Conservation (phyloP, 495 filamentous ascomycete genomes). For the Penicillium salamii region DNA sequence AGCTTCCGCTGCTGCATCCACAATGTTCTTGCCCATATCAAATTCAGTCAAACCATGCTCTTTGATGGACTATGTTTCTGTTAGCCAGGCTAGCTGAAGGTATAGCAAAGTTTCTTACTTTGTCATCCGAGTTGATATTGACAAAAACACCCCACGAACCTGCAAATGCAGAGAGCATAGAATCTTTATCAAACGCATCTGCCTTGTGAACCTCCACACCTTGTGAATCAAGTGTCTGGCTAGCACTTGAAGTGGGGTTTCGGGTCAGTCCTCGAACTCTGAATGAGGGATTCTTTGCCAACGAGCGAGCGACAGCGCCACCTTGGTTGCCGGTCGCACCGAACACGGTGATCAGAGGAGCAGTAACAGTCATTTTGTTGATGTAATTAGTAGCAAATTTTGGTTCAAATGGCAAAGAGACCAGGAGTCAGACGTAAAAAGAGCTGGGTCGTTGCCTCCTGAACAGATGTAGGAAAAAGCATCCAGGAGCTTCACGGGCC, state of each 20-base stretch:
- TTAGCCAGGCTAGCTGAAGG: too few species aligned
- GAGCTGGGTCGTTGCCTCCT: too few species aligned
- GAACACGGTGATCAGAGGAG: not conserved
- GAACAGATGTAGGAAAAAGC: too few species aligned
- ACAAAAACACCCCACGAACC: not conserved
- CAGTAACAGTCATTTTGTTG: not conserved
- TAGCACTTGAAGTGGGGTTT: not conserved
- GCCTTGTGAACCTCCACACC: not conserved
- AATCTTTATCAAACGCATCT: not conserved
- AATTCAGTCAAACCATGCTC: not conserved
- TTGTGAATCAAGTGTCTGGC: not conserved
- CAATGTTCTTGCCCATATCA: not conserved
- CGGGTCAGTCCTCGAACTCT: not conserved
- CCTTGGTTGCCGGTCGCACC: not conserved
- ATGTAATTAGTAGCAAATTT: too few species aligned
- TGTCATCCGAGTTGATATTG: constrained; percentile 1
- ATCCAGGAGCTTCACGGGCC: too few species aligned
- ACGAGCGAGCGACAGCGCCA: not conserved
- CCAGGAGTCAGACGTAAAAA: too few species aligned
- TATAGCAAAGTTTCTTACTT: not conserved
- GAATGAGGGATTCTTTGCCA: not conserved
- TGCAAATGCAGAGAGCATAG: not conserved
- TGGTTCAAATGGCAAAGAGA: too few species aligned
- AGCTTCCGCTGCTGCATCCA: not conserved
- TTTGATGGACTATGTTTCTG: too few species aligned